Percentiles rank a stretch among this genome's conserved stretches.
Evolutionary conservation across 116 monocot genomes (phyloP).

Genomic region (Phalaenopsis hybrid): DNA sequence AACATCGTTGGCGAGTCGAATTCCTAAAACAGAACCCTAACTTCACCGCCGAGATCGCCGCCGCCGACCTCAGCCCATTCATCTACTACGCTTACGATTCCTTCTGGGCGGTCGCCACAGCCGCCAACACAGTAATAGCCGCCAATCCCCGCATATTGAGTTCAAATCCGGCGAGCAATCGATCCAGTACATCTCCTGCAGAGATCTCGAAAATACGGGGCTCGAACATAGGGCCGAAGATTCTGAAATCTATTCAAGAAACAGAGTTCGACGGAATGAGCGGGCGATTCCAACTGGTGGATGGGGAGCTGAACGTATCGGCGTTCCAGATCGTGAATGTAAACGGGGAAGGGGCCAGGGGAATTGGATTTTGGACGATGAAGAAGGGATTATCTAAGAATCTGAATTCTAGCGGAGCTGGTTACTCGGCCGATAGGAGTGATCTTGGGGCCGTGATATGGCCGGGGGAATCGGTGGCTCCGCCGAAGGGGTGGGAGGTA

Average conservation of each 20-base stretch:
- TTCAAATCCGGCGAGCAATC: neutral
- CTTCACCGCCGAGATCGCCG: neutral
- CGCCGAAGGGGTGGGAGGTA: slow-evolving; percentile 43
- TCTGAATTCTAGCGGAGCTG: neutral
- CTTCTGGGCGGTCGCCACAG: slow-evolving; percentile 35
- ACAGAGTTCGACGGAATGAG: slow-evolving; percentile 22
- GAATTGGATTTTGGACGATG: slow-evolving; percentile 41
- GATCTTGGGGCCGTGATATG: slow-evolving; percentile 34
- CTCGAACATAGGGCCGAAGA: slow-evolving; percentile 15
- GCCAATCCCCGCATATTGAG: slow-evolving; percentile 9
- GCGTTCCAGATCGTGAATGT: slow-evolving; percentile 36
- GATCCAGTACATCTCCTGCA: neutral
- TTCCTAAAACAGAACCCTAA: slow-evolving; percentile 18
- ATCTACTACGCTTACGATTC: slow-evolving; percentile 45
- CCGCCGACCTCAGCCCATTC: slow-evolving; percentile 13
- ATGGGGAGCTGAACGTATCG: slow-evolving; percentile 26
- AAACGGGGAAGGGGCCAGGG: slow-evolving; percentile 13
- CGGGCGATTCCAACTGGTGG: slow-evolving; percentile 21
- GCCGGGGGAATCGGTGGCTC: slow-evolving; percentile 38
- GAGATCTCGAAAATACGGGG: slow-evolving; percentile 16
- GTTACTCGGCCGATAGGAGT: slow-evolving; percentile 6
- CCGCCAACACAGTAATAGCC: slow-evolving; percentile 26
- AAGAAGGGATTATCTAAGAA: slow-evolving; percentile 7
- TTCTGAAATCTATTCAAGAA: slow-evolving; percentile 13
- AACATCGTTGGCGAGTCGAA: slow-evolving; percentile 20